These are phyloP conservation scores for Claviceps quebecensis DNA, from an alignment of 2,329 filamentous ascomycete species.

Conservation along the genomic window DNA sequence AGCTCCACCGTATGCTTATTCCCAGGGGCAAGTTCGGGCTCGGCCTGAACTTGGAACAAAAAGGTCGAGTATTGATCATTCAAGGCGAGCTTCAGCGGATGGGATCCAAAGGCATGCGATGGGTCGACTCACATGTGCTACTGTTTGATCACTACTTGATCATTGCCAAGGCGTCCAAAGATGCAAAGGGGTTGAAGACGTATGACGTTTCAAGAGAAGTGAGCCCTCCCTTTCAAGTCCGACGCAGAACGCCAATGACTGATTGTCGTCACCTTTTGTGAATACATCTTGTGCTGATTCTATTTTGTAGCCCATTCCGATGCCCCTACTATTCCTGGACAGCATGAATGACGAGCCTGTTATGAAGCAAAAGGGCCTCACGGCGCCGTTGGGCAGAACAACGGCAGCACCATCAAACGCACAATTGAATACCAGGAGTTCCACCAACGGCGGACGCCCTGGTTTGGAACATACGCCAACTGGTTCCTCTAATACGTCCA, in stretches of 20 bases:
- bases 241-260: background rate
- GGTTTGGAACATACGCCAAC: slow-evolving; percentile 56
- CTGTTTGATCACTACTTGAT: slow-evolving; percentile 96
- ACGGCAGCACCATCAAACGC: slow-evolving; percentile 45
- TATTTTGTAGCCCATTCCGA: slow-evolving; percentile 60
- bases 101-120: slow-evolving; percentile 77
- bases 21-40: slow-evolving; percentile 78
- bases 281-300: background rate
- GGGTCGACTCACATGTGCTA: slow-evolving; percentile 86
- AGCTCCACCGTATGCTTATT: slow-evolving; percentile 70
- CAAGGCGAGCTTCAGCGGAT: slow-evolving; percentile 81
- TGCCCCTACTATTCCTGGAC: slow-evolving; percentile 88
- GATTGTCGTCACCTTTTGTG: background rate
- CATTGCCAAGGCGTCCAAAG: slow-evolving; percentile 65
- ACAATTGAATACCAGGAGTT: slow-evolving; percentile 39
- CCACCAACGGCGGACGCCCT: slow-evolving; percentile 38
- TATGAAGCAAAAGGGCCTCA: slow-evolving; percentile 65
- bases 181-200: slow-evolving; percentile 58
- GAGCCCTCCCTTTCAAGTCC: slow-evolving; percentile 15
- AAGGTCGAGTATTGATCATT: slow-evolving; percentile 81
- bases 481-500: slow-evolving; percentile 46
- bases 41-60: slow-evolving; percentile 81
- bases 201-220: slow-evolving; percentile 91
- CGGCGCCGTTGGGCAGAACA: slow-evolving; percentile 44
- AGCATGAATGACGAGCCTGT: slow-evolving; percentile 86